These are phyloP conservation scores for Aspergillus ellipticus DNA, from an alignment of 495 filamentous ascomycete genomes.

Conservation along the genomic window DNA sequence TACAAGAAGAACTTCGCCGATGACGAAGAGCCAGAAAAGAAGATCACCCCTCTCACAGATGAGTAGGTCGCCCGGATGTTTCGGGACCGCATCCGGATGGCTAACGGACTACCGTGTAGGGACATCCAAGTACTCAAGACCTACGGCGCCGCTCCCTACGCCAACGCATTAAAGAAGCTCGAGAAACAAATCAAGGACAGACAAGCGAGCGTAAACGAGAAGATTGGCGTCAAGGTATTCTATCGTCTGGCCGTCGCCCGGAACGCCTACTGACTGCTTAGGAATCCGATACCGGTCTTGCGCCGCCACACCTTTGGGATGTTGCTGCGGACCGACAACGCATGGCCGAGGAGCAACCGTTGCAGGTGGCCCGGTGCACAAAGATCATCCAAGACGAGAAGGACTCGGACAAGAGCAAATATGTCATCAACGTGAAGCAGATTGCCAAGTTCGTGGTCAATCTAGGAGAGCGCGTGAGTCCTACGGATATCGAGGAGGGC, in stretches of 20 bases:
- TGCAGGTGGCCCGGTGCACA: conserved; percentile 96
- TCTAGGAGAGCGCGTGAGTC: conserved; percentile 92
- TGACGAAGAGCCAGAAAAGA: conserved; percentile 97
- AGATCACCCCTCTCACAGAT: conserved; percentile 93
- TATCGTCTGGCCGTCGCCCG: neutral
- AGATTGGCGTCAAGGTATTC: conserved; percentile 76
- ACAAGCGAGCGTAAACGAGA: conserved; percentile 94
- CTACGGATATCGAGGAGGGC: conserved; percentile 98
- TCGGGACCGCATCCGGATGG: conserved; percentile 2
- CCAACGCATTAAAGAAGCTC: conserved; percentile 84
- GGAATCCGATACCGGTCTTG: conserved; percentile 98
- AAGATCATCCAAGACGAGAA: conserved; percentile 99
- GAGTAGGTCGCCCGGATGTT: conserved; percentile 54
- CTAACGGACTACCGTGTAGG: conserved; percentile 55
- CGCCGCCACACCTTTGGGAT: conserved; percentile 98
- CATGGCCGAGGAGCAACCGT: conserved; percentile 95
- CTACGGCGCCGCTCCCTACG: conserved; percentile 96
- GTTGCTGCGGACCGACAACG: conserved; percentile 95
- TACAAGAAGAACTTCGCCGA: conserved; percentile 94
- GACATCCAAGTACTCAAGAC: conserved; percentile 99
- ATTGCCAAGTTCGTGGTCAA: conserved; percentile 99
- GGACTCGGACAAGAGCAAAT: conserved; percentile 97
- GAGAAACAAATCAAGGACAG: conserved; percentile 98
- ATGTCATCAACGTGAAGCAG: conserved; percentile 99
- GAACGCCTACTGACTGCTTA: conserved; percentile 37